Percentiles rank a stretch among this genome's conserved stretches.
Conservation (phyloP, 2,329 filamentous ascomycete species). For the Phaeoacremonium minimum region DNA sequence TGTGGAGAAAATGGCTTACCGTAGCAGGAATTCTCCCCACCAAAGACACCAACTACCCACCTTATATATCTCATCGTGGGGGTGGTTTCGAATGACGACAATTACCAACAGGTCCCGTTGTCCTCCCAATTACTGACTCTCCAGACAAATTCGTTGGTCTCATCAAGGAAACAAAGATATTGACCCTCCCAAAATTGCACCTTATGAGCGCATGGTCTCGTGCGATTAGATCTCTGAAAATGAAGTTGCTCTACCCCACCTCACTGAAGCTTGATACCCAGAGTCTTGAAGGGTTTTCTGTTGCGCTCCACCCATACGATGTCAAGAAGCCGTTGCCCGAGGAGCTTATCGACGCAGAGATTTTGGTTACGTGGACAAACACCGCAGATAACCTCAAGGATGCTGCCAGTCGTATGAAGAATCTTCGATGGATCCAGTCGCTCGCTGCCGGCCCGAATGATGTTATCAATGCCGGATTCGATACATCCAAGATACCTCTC, state of each 20-base stretch:
- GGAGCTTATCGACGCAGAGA: constrained; percentile 53
- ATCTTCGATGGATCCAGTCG: constrained; percentile 62
- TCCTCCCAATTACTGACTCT: too few relatives aligned
- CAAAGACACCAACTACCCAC: too few relatives aligned
- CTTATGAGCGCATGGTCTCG: too few relatives aligned
- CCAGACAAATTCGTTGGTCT: too few relatives aligned
- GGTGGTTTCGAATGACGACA: too few relatives aligned
- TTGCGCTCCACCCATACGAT: constrained; percentile 56
- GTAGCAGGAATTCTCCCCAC: too few relatives aligned
- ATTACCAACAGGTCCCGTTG: too few relatives aligned
- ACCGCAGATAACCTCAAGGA: constrained; percentile 52
- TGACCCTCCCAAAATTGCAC: too few relatives aligned
- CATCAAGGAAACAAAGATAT: too few relatives aligned
- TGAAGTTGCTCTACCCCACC: constrained; percentile 66
- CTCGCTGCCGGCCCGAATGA: constrained; percentile 64
- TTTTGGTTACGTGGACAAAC: constrained; percentile 62
- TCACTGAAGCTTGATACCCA: constrained; percentile 53
- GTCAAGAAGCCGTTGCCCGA: constrained; percentile 51
- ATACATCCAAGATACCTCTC: constrained; percentile 41
- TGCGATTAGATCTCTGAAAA: too few relatives aligned
- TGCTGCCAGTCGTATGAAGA: constrained; percentile 48
- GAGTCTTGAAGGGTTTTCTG: constrained; percentile 53
- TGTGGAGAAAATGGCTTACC: too few relatives aligned
- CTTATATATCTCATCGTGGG: too few relatives aligned
- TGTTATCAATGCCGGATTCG: constrained; percentile 58